Base-by-base conservation (phyloP, 441 rosid species). In the Dalechampia spathulata region DNA sequence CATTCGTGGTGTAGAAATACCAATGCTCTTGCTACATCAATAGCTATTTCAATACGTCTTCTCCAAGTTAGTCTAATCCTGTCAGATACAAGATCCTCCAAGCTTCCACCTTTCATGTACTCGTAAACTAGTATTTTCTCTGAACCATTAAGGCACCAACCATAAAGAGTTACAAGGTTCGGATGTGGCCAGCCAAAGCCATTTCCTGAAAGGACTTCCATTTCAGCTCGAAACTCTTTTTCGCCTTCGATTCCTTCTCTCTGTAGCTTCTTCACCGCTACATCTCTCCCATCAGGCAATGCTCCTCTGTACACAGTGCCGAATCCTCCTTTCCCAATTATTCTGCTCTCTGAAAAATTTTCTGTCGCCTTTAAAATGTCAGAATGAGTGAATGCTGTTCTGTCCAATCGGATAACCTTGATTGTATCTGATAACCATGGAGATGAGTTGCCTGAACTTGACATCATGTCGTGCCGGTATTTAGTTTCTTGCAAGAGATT, bases 151-250 rank as follows among this genome's bases (percentile, higher is more conserved):
- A 83, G 83, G 69, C 95, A 85, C 96, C 98, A 91, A 1, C 98
- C 98, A 14, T 87, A 83, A 2, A 91, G 84, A 45, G 87, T 78
- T 16, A 90, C 98, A 1, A 90, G 90, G 64, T 90, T 85, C 4
- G 90, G 98, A 60, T 90, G 96, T 0, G 95, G 91, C 95, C 97
- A 90, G 32, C 91, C 87, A 55, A 79, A 73, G 52, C 84, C 79
- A 36, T 82, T 80, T 19, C 88, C 87, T 21, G 83, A 70, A 11
- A 87, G 63, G 14, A 87, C 95, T 69, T 87, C 98, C 98, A 91
- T 91, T 65, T 91, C 98, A 4, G 96, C 79, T 57, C 73, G 78
- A 64, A 91, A 87, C 52, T 87, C 98, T 60, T 62, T 85, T 70
- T 91, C 98, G 2, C 92, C 98, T 52, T 91, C 92, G 0, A 59